Evolutionary conservation across 345 rosid genomes (phyloP), one percentile per base, ranked within the genome.

Genomic region (Passiflora organensis): DNA sequence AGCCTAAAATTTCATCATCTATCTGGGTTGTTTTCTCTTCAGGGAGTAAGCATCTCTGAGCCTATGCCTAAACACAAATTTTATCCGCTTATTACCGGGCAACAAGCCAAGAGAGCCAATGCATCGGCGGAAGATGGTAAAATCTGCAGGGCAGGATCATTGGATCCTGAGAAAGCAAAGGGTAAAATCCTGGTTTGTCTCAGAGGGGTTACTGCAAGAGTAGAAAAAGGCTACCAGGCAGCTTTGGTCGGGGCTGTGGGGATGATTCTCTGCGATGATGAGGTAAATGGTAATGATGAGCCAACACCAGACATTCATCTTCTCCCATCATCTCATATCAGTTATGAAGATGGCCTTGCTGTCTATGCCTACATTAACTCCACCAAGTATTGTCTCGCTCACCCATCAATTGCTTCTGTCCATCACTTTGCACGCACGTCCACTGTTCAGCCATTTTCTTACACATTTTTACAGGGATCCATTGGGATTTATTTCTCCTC

Each of bases 151-250:
- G 12, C 12, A 5, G 51, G 60, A 23, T 67, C 79, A 22, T 73
- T 88, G 14, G 89, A 88, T 58, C 78, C 78, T 0, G 15, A 16
- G 43, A 84, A 75, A 63, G 88, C 62, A 12, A 62, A 57, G 6
- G 90, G 90, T 25, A 88, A 81, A 69, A 79, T 82, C 14, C 13
- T 85, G 66, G 57, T 75, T 6, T 82, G 84, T 55, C 39, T 74
- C 16, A 52, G 67, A 14, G 77, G 76, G 1, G 59, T 18, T 1
- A 65, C 20, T 2, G 43, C 10, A 1, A 63, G 77, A 65, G 20
- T 46, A 12, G 58, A 62, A 1, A 69, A 70, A 25, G 82, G 82
- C 2, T 11, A 14, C 0, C 36, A 28, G n/a, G 82, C 71, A 41
- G 15, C 50, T 1, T 43, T 43, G 2, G 78, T 72, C 0, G 81